A percentile compares a stretch with the other conserved stretches of the same genome.
phyloP scores from a whole-genome alignment of 2,329 filamentous ascomycete species.

The Gnomoniopsis sp. region DNA sequence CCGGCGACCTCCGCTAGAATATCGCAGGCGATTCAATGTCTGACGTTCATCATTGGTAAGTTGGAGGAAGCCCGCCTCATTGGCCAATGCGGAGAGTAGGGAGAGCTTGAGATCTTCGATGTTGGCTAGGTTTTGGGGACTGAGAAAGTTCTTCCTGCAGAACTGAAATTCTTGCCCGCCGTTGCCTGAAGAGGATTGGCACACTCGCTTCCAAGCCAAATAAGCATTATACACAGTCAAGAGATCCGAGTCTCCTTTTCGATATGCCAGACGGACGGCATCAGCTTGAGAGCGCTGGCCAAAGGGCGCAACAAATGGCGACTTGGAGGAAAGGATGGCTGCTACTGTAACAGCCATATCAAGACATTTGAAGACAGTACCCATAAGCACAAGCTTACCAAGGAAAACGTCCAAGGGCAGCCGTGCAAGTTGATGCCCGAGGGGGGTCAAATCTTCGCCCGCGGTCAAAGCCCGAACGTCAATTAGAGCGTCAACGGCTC shows the following conservation, averaged over 20 bases:
- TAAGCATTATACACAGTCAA: slow-evolving; percentile 95
- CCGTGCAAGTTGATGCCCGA: slow-evolving; percentile 83
- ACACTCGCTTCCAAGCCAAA: slow-evolving; percentile 79
- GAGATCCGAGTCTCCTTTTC: slow-evolving; percentile 84
- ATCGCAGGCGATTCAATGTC: slow-evolving; percentile 66
- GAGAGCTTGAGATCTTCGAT: slow-evolving; percentile 97
- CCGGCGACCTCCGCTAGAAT: slow-evolving; percentile 52
- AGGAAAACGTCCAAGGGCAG: slow-evolving; percentile 91
- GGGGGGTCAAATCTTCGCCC: slow-evolving; percentile 77
- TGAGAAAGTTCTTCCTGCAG: slow-evolving; percentile 92
- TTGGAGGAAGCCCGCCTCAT: slow-evolving; percentile 72
- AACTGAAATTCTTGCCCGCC: slow-evolving; percentile 78
- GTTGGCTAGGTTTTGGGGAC: slow-evolving; percentile 79
- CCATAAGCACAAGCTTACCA: slow-evolving; percentile 86
- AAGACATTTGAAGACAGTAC: slow-evolving; percentile 82
- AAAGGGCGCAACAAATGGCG: slow-evolving; percentile 84
- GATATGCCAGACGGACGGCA: slow-evolving; percentile 73
- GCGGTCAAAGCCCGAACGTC: slow-evolving; percentile 87
- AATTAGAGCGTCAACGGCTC: slow-evolving; percentile 87
- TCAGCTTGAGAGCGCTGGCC: slow-evolving; percentile 81
- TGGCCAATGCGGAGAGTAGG: slow-evolving; percentile 77
- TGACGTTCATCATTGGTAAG: slow-evolving; percentile 71
- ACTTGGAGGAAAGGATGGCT: slow-evolving; percentile 90
- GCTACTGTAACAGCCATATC: slow-evolving; percentile 91
- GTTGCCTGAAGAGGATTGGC: slow-evolving; percentile 54